Conservation (phyloP, 495 filamentous ascomycete genomes). For the Aspergillus sclerotiicarbonarius region DNA sequence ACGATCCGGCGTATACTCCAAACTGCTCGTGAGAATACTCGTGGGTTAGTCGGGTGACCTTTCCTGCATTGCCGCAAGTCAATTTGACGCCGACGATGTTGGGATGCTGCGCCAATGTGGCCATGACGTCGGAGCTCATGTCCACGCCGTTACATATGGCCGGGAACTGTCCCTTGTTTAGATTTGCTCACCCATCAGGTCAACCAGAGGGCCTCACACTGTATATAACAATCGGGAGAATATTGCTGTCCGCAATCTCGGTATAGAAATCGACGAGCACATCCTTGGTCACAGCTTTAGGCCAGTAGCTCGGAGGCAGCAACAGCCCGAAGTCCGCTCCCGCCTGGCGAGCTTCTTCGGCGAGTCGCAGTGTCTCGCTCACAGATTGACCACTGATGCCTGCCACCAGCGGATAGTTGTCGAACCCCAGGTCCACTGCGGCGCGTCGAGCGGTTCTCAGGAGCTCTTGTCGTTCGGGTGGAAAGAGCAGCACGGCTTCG, state of each 20-base stretch:
- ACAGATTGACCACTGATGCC: conserved; percentile 60
- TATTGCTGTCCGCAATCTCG: conserved; percentile 48
- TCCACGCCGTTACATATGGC: conserved; percentile 66
- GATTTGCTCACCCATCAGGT: no score
- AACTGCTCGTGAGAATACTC: conserved; percentile 52
- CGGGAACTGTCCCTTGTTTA: conserved; percentile 47
- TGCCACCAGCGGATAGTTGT: conserved; percentile 52
- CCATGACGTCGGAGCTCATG: conserved; percentile 56
- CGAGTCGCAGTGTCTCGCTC: conserved; percentile 62
- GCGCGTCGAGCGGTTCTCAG: conserved; percentile 46
- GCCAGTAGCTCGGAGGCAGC: conserved; percentile 59
- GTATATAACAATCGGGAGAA: conserved; percentile 60
- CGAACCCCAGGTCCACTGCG: conserved; percentile 59
- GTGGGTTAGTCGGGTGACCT: conserved; percentile 51
- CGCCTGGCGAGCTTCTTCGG: conserved; percentile 51
- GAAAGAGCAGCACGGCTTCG: conserved; percentile 56
- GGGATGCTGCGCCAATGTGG: conserved; percentile 45
- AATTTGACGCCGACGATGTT: conserved; percentile 63
- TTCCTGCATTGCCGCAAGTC: conserved; percentile 64
- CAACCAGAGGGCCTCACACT: conserved; percentile 26
- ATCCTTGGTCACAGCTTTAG: conserved; percentile 50
- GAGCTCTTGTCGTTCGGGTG: conserved; percentile 49
- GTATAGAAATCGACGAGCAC: conserved; percentile 57
- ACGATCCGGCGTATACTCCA: conserved; percentile 60
- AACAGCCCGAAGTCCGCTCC: conserved; percentile 57